Conservation (phyloP, 2,329 filamentous ascomycete species). For the Beauveria varroae region DNA sequence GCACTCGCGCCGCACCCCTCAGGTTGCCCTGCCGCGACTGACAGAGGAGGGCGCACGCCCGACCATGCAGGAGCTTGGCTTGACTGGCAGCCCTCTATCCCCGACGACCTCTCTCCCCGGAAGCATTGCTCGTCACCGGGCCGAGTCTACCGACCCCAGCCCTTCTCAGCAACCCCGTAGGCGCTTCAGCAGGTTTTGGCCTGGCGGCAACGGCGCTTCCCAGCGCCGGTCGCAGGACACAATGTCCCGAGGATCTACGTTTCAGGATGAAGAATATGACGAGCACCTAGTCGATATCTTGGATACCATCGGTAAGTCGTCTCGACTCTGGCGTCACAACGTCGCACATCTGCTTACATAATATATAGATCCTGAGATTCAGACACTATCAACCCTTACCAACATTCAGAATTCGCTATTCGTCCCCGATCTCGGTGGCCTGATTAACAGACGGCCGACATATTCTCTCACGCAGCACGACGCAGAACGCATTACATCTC, state of each 20-base stretch:
- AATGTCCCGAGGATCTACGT: neutral
- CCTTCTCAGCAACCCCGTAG: neutral
- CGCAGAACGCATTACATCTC: slow-evolving; percentile 3
- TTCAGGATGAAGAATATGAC: slow-evolving; percentile 26
- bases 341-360: slow-evolving; percentile 9
- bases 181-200: slow-evolving; percentile 10
- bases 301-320: slow-evolving; percentile 30
- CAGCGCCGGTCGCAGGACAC: slow-evolving; percentile 3
- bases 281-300: slow-evolving; percentile 33
- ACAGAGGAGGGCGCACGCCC: slow-evolving; percentile 32
- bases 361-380: slow-evolving; percentile 68
- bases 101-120: slow-evolving; percentile 22
- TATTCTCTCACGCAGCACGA: slow-evolving; percentile 58
- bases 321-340: neutral
- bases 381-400: slow-evolving; percentile 74
- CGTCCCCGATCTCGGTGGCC: slow-evolving; percentile 69
- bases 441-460: slow-evolving; percentile 69
- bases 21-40: slow-evolving; percentile 29
- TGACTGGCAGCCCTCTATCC: slow-evolving; percentile 17
- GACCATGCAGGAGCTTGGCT: slow-evolving; percentile 27
- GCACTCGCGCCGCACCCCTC: slow-evolving; percentile 24
- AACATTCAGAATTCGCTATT: slow-evolving; percentile 90
- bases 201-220: neutral
- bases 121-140: neutral
- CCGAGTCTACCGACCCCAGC: neutral